Conservation (phyloP, 139 green algal genomes). For the Volvox reticuliferus region DNA sequence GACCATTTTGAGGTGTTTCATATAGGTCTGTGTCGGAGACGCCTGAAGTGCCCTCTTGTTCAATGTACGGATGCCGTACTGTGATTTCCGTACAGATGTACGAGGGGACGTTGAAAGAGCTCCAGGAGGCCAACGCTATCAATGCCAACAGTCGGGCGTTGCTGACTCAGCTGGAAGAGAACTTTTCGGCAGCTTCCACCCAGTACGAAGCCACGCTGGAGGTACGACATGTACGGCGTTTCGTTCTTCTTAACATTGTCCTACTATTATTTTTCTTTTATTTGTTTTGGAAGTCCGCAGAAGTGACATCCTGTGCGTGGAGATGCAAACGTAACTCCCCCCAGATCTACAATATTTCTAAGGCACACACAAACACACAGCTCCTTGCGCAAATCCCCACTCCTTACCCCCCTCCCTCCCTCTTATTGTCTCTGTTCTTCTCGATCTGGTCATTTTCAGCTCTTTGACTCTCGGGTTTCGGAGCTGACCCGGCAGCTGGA, state of each 20-base stretch:
- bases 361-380: neutral
- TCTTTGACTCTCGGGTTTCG: conserved; percentile 39
- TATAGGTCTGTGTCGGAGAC: neutral
- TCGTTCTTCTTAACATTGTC: neutral
- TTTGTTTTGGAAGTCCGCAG: too few species aligned
- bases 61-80: too few species aligned
- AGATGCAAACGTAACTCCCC: too few species aligned
- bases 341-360: too few species aligned
- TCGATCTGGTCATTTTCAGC: neutral
- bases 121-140: conserved; percentile 34
- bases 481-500: conserved; percentile 43
- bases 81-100: conserved; percentile 26
- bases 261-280: too few species aligned
- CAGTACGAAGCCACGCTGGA: conserved; percentile 46
- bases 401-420: neutral
- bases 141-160: conserved; percentile 39
- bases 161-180: conserved; percentile 40
- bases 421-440: too few species aligned
- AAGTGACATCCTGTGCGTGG: too few species aligned
- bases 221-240: conserved; percentile 7
- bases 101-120: conserved; percentile 19
- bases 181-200: conserved; percentile 30
- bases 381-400: neutral
- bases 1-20: neutral
- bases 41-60: neutral